Conservation (phyloP, 2,329 filamentous ascomycete genomes). For the Fusarium citri region DNA sequence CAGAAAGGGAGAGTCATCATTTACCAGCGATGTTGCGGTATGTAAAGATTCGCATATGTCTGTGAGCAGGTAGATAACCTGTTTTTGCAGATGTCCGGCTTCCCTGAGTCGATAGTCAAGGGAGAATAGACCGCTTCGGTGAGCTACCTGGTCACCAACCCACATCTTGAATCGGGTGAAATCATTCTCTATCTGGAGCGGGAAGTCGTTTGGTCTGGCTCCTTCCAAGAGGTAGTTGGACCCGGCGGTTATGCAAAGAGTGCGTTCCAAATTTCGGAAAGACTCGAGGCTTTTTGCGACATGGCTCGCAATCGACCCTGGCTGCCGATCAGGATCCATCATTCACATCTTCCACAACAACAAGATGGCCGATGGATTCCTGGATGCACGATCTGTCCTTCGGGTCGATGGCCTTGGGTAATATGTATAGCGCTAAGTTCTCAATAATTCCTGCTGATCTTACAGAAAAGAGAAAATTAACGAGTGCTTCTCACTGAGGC, state of each 20-base stretch:
- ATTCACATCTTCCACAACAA: background rate
- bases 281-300: background rate
- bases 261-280: background rate
- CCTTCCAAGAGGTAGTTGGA: rapidly evolving
- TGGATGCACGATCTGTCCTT: too few relatives aligned
- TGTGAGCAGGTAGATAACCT: conserved; percentile 40
- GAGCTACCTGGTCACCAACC: conserved; percentile 33
- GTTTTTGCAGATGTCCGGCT: conserved; percentile 29
- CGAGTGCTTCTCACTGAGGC: rapidly evolving
- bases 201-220: rapidly evolving
- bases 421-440: background rate
- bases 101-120: conserved; percentile 38
- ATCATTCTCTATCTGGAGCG: background rate
- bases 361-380: rapidly evolving
- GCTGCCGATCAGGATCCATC: background rate
- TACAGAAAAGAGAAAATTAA: rapidly evolving
- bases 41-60: conserved; percentile 29
- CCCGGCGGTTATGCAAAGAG: rapidly evolving
- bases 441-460: rapidly evolving
- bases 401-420: too few relatives aligned
- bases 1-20: rapidly evolving
- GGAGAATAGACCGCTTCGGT: conserved; percentile 21
- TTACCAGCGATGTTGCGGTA: background rate
- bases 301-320: conserved; percentile 3
- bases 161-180: conserved; percentile 38